Evolutionary conservation across 306 rosid genomes (phyloP).

Genomic region (Cucurbita argyrosperma): DNA sequence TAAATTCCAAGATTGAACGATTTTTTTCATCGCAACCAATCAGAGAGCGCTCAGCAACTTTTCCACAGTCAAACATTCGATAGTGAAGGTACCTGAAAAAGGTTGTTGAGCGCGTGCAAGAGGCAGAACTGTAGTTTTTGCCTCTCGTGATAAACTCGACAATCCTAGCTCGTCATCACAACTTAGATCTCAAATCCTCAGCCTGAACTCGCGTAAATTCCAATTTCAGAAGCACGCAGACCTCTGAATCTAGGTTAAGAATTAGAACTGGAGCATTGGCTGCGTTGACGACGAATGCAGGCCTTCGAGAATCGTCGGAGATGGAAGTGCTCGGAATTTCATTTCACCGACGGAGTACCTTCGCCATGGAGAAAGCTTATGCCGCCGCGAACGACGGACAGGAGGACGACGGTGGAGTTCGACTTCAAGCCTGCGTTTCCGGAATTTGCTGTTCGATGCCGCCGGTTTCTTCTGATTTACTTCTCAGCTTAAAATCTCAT

Average conservation of each 20-base stretch:
- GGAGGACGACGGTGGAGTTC: background rate
- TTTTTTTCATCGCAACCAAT: background rate
- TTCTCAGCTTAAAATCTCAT: too few relatives aligned
- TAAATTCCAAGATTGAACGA: background rate
- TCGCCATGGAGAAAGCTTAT: background rate
- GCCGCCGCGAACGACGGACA: background rate
- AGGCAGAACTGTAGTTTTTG: constrained; percentile 82
- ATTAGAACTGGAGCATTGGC: background rate
- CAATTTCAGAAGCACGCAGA: background rate
- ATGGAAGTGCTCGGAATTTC: background rate
- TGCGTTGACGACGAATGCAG: background rate
- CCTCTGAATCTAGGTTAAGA: background rate
- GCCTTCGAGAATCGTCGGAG: background rate
- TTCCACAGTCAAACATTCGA: background rate
- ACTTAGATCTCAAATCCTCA: background rate
- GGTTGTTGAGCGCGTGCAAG: constrained; percentile 67
- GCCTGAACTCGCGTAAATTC: background rate
- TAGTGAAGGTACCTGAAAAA: constrained; percentile 57
- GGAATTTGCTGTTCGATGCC: background rate
- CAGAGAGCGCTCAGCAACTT: background rate
- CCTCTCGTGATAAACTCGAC: constrained; percentile 63
- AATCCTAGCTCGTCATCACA: constrained; percentile 31
- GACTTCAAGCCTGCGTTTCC: background rate
- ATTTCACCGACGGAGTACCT: background rate
- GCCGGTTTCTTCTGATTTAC: background rate